Evolutionary conservation across 2,329 filamentous ascomycete genomes (phyloP), one percentile per base, ranked within the genome.

Genomic region (Chaetoscypha palmicola): DNA sequence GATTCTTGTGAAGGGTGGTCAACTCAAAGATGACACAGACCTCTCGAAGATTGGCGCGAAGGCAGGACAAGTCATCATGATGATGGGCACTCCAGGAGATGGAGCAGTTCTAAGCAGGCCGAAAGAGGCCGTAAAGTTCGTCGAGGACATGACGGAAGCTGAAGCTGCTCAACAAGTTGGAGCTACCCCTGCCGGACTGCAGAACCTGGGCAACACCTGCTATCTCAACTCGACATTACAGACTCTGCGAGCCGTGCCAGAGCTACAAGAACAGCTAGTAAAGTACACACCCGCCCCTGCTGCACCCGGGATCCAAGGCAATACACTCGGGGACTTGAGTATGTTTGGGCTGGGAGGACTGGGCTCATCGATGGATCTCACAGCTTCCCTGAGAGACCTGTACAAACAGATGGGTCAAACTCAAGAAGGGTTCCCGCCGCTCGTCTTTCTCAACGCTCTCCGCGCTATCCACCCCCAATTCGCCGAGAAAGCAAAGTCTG

Each of bases 141-240:
- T 94, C 51, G 92, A 98, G 67, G 92, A 98, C 64, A 96, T 98
- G 91, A 94, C 87, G 20, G 90, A 94, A 63, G 90, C 89, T 22
- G 91, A 97, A 65, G 79, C 81, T 41, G 91, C 92, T 17, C 81
- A 81, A 64, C 78, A 84, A 62, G 83, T 83, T 47, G 89, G 87
- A 46, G 90, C 90, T 37, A 91, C 77, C 35, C 92, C 94, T 1
- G 85, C 90, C 45, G 92, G 92, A 36, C 70, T 98, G 49, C 77
- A 85, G 63, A 98, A 98, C 61, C 71, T 96, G 49, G 92, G 94
- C 56, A 98, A 98, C 66, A 98, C 94, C 3, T 98, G 92, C 71
- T 98, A 98, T 64, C 81, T 97, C 60, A 98, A 98, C 72, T 92
- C 92, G 38, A 95, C 91, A 0, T 73, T 98, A n/a, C 94, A 98